These are phyloP conservation scores for Ascochyta rabiei DNA, from an alignment of 2,329 filamentous ascomycete genomes.

Conservation along the genomic window DNA sequence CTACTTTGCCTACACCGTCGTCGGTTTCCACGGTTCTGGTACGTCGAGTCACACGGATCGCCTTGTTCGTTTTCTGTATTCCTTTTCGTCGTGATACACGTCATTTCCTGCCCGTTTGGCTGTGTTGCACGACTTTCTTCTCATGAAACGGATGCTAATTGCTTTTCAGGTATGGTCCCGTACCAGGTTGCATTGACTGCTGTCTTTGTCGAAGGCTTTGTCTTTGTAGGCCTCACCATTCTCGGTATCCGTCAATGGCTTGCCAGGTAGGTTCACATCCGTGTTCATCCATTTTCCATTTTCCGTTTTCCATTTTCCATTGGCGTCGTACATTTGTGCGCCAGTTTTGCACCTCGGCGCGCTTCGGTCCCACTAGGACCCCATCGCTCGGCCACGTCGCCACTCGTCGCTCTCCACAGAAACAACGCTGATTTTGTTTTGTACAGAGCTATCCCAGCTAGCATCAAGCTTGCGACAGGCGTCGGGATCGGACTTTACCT, in stretches of 20 bases:
- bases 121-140: slow-evolving; percentile 4
- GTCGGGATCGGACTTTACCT: slow-evolving; percentile 86
- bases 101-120: slow-evolving; percentile 9
- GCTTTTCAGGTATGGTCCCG: slow-evolving; percentile 60
- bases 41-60: slow-evolving; percentile 19
- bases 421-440: slow-evolving; percentile 58
- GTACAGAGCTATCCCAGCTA: slow-evolving; percentile 73
- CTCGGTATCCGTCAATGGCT: slow-evolving; percentile 77
- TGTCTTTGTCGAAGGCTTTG: slow-evolving; percentile 86
- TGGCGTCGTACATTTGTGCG: slow-evolving; percentile 16
- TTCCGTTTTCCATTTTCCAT: slow-evolving; percentile 8
- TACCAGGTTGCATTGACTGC: slow-evolving; percentile 80
- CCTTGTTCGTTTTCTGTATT: slow-evolving; percentile 25
- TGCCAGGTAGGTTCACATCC: slow-evolving; percentile 28
- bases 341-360: slow-evolving; percentile 15
- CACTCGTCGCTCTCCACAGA: slow-evolving; percentile 53
- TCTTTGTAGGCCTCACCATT: slow-evolving; percentile 79
- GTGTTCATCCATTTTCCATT: slow-evolving; percentile 10
- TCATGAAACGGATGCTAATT: slow-evolving; percentile 25
- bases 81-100: slow-evolving; percentile 19
- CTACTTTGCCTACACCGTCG: slow-evolving; percentile 83
- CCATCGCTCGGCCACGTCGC: slow-evolving; percentile 12
- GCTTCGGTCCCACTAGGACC: slow-evolving; percentile 15
- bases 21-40: slow-evolving; percentile 77
- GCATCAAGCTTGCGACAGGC: slow-evolving; percentile 85